Conservation (phyloP, 2,329 filamentous ascomycete species). For the Cytospora schulzeri region DNA sequence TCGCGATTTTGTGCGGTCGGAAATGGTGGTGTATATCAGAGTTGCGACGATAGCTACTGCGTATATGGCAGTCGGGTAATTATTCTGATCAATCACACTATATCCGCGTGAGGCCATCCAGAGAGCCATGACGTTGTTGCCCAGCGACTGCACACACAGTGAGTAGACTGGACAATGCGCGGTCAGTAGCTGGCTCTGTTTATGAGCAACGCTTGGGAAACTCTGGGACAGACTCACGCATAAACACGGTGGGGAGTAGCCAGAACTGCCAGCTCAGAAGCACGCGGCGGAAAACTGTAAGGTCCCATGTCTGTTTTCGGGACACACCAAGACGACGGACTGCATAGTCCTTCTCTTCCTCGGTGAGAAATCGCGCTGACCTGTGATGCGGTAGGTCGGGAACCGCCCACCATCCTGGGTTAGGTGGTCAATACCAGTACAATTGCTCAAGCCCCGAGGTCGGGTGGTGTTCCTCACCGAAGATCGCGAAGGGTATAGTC, state of each 20-base stretch:
- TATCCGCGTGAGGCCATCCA: slow-evolving; percentile 50
- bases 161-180: slow-evolving; percentile 40
- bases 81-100: slow-evolving; percentile 46
- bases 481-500: slow-evolving; percentile 44
- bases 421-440: neutral
- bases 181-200: neutral
- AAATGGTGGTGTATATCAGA: slow-evolving; percentile 43
- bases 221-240: slow-evolving; percentile 40
- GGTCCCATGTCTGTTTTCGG: slow-evolving; percentile 26
- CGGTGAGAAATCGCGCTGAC: slow-evolving; percentile 43
- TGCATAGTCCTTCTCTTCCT: slow-evolving; percentile 41
- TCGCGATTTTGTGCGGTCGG: slow-evolving; percentile 45
- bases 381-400: slow-evolving; percentile 45
- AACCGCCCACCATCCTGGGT: slow-evolving; percentile 46
- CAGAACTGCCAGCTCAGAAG: slow-evolving; percentile 49
- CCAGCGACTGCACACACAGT: slow-evolving; percentile 44
- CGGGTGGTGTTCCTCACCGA: slow-evolving; percentile 35
- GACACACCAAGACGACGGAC: slow-evolving; percentile 40
- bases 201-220: neutral
- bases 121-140: slow-evolving; percentile 48
- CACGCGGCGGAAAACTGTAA: slow-evolving; percentile 20
- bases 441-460: no score
- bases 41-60: slow-evolving; percentile 46
- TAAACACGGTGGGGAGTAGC: slow-evolving; percentile 47
- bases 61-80: slow-evolving; percentile 46